Evolutionary conservation across 352 stramenopile species (phyloP).

Genomic region (Phytophthora hybrid): DNA sequence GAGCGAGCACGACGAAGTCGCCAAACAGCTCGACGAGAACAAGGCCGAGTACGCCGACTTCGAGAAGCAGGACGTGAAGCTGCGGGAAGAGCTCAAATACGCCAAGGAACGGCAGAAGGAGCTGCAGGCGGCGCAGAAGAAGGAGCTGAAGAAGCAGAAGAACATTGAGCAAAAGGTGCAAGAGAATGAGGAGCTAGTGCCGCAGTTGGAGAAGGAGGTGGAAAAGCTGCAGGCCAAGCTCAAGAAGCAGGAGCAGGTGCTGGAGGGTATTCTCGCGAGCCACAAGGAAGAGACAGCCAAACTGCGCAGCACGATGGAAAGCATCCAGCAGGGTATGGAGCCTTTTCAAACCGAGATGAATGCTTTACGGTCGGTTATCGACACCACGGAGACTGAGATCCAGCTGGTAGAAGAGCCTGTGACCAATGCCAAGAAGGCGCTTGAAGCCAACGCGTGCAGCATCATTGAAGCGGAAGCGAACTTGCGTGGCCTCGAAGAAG

Average conservation of each 20-base stretch:
- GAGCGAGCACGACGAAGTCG: slow-evolving; percentile 87
- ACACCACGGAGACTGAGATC: slow-evolving; percentile 85
- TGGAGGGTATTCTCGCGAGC: slow-evolving; percentile 85
- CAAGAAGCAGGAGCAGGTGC: slow-evolving; percentile 87
- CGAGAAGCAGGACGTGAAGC: slow-evolving; percentile 98
- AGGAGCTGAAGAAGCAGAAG: slow-evolving; percentile 94
- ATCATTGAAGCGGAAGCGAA: slow-evolving; percentile 66
- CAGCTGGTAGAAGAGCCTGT: slow-evolving; percentile 76
- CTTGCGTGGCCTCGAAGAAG: slow-evolving; percentile 68
- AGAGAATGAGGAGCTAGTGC: slow-evolving; percentile 90
- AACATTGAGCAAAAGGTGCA: slow-evolving; percentile 81
- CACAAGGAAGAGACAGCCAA: slow-evolving; percentile 83
- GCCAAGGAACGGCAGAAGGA: slow-evolving; percentile 94
- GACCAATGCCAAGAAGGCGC: slow-evolving; percentile 82
- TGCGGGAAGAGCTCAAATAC: slow-evolving; percentile 98
- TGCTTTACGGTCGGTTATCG: slow-evolving; percentile 75
- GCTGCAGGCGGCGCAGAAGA: slow-evolving; percentile 89
- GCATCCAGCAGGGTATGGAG: slow-evolving; percentile 81
- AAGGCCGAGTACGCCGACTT: slow-evolving; percentile 96
- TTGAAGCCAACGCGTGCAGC: slow-evolving; percentile 67
- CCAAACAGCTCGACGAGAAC: slow-evolving; percentile 86
- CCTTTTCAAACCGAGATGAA: slow-evolving; percentile 80
- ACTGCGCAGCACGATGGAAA: slow-evolving; percentile 79
- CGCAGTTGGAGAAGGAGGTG: slow-evolving; percentile 88
- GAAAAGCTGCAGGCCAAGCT: slow-evolving; percentile 75